phyloP scores from a whole-genome alignment of 306 rosid genomes.

The Vachellia collinsii region DNA sequence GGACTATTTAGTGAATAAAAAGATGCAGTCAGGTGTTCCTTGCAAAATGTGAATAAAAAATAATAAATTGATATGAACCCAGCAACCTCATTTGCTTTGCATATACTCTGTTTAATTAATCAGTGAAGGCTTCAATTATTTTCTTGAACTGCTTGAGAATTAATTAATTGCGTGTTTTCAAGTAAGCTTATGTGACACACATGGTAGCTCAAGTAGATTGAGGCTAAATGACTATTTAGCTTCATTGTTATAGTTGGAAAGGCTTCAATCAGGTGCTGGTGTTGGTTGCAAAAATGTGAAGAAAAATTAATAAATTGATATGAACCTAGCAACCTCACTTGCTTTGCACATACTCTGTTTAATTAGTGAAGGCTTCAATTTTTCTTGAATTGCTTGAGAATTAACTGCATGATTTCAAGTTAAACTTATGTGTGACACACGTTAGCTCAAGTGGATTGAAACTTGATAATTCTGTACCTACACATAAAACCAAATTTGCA shows the following conservation, averaged over 20 bases:
- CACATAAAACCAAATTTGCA: conserved; percentile 5
- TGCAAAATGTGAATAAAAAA: not conserved
- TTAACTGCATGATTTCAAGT: not conserved
- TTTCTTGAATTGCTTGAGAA: conserved; percentile 3
- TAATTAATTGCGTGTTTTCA: not conserved
- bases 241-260: not conserved
- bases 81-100: conserved; percentile 22
- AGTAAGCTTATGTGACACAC: not conserved
- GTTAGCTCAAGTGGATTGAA: conserved; percentile 1
- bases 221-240: not conserved
- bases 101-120: not conserved
- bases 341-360: not conserved
- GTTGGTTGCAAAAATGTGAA: not conserved
- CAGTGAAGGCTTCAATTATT: conserved; percentile 1
- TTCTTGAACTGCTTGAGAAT: not conserved
- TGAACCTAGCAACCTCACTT: conserved; percentile 34
- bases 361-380: not conserved
- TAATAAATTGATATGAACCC: conserved; percentile 27
- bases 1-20: not conserved
- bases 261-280: not conserved
- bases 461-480: conserved; percentile 6
- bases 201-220: not conserved
- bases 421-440: not conserved
- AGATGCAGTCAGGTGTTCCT: not conserved
- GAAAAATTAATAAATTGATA: not conserved